Percentiles rank a stretch among this genome's conserved stretches.
phyloP scores from a whole-genome alignment of 176 grass and related monocot genomes.

The Oryza punctata region DNA sequence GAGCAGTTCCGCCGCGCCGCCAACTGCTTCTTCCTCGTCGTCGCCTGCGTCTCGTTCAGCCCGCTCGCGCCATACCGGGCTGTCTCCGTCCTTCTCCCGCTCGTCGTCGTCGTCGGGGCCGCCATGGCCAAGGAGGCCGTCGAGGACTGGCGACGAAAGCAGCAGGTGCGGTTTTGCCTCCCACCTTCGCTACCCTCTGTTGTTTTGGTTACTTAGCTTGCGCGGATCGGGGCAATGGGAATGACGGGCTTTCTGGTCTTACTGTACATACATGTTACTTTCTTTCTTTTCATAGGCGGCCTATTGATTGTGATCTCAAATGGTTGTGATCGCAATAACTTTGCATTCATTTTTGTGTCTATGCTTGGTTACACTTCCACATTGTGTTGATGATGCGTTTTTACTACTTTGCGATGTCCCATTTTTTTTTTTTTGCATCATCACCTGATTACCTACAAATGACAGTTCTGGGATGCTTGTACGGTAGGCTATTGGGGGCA shows the following conservation, averaged over 20 bases:
- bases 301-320: background rate
- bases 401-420: background rate
- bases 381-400: background rate
- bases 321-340: background rate
- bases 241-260: background rate
- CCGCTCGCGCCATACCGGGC: conserved; percentile 82
- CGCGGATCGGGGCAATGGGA: background rate
- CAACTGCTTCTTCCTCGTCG: conserved; percentile 86
- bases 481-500: background rate
- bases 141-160: conserved; percentile 79
- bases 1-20: conserved; percentile 96
- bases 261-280: background rate
- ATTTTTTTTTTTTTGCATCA: background rate
- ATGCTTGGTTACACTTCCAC: background rate
- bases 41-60: conserved; percentile 76
- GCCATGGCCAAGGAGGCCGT: conserved; percentile 91
- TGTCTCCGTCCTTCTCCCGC: conserved; percentile 78
- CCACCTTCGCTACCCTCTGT: background rate
- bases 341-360: background rate
- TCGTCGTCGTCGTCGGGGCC: conserved; percentile 77
- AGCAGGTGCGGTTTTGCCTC: conserved; percentile 52
- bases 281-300: background rate
- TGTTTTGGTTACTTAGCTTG: background rate
- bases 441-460: background rate
- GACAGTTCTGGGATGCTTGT: background rate